A percentile compares a stretch with the other conserved stretches of the same genome.
Conservation (phyloP, 2,329 filamentous ascomycete genomes). For the Teratosphaeriaceae sp. region DNA sequence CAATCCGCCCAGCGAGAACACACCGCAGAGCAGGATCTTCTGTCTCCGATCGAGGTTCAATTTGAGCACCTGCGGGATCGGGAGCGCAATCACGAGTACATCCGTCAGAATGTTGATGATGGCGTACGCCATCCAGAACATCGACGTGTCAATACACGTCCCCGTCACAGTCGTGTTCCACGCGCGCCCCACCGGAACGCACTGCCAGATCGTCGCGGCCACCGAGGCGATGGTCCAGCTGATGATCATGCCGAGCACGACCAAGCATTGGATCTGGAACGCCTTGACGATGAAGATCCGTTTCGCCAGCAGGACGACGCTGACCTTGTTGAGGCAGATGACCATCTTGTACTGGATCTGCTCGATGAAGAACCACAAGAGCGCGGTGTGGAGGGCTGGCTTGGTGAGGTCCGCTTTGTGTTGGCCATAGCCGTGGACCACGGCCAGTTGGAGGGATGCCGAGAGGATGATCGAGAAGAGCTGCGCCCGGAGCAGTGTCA, state of each 20-base stretch:
- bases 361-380: conserved; percentile 25
- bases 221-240: conserved; percentile 24
- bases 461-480: conserved; percentile 11
- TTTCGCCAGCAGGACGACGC: conserved; percentile 25
- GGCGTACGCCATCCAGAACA: conserved; percentile 20
- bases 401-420: conserved; percentile 11
- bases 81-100: conserved; percentile 21
- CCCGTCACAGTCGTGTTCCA: conserved; percentile 27
- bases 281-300: conserved; percentile 24
- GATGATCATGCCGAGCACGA: conserved; percentile 22
- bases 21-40: conserved; percentile 20
- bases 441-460: conserved; percentile 9
- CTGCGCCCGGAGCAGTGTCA: too few relatives aligned
- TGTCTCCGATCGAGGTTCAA: conserved; percentile 18
- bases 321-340: conserved; percentile 28
- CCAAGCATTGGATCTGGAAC: conserved; percentile 24
- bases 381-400: conserved; percentile 5
- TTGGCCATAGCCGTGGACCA: conserved; percentile 16
- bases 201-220: conserved; percentile 29
- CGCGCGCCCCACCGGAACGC: conserved; percentile 25
- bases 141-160: conserved; percentile 24
- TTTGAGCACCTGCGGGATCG: conserved; percentile 21
- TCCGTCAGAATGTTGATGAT: conserved; percentile 23
- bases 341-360: conserved; percentile 30
- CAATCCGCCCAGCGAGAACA: conserved; percentile 25